Conservation (phyloP, 2,329 filamentous ascomycete genomes). For the Phaeosphaeria sp. region DNA sequence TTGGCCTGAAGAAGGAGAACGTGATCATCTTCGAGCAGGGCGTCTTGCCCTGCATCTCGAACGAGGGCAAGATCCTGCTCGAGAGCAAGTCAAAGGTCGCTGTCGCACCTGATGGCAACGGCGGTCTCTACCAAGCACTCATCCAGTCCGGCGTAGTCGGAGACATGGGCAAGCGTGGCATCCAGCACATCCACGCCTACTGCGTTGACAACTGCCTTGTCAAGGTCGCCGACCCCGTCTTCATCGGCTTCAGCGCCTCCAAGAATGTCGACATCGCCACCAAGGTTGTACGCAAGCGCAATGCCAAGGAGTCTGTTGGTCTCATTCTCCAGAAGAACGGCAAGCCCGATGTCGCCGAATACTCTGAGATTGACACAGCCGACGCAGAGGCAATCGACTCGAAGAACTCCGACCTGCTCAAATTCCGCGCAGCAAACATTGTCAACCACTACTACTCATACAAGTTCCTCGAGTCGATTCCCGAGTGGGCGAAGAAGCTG, state of each 20-base stretch:
- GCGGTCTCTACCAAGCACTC: constrained; percentile 93
- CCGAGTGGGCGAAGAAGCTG: constrained; percentile 82
- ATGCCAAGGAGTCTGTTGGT: constrained; percentile 93
- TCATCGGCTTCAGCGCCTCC: constrained; percentile 89
- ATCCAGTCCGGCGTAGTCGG: constrained; percentile 79
- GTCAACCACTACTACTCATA: constrained; percentile 99
- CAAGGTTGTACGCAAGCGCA: constrained; percentile 98
- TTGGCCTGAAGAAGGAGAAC: constrained; percentile 85
- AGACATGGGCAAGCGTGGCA: constrained; percentile 87
- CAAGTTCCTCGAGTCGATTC: constrained; percentile 88
- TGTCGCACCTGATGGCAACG: constrained; percentile 96
- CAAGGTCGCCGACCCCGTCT: constrained; percentile 94
- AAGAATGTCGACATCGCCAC: constrained; percentile 94
- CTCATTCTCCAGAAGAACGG: constrained; percentile 95
- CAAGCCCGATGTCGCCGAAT: constrained; percentile 96
- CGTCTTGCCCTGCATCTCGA: constrained; percentile 94
- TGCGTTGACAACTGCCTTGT: constrained; percentile 99
- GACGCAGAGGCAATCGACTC: constrained; percentile 90
- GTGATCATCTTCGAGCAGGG: constrained; percentile 96
- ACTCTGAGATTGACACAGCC: constrained; percentile 90
- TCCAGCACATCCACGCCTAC: constrained; percentile 96
- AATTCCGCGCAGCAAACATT: constrained; percentile 98
- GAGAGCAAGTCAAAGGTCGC: constrained; percentile 88
- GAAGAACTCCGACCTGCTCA: constrained; percentile 80
- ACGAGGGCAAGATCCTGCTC: constrained; percentile 95